A percentile compares a stretch with the other conserved stretches of the same genome.
Conservation (phyloP, 345 rosid genomes). For the Syzygium grande region DNA sequence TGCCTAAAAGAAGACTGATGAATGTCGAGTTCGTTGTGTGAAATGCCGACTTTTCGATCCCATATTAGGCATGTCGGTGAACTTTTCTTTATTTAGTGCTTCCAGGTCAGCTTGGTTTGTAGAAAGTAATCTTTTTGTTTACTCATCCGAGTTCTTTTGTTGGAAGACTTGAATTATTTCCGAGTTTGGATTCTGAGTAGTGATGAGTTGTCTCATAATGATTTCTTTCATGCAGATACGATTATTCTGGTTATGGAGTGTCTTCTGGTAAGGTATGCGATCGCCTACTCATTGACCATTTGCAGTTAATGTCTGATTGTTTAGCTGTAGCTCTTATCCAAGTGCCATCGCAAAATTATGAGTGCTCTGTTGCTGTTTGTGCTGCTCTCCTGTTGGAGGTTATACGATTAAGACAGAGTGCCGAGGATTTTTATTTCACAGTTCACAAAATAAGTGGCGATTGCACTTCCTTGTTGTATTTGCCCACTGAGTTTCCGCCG, state of each 20-base stretch:
- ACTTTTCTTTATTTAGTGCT: neutral
- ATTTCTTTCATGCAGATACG: slow-evolving; percentile 51
- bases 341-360: neutral
- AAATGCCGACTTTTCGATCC: neutral
- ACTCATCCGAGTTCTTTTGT: neutral
- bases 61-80: neutral
- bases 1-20: neutral
- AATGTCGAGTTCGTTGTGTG: neutral
- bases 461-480: neutral
- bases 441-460: neutral
- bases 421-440: neutral
- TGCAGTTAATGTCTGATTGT: neutral
- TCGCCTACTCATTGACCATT: neutral
- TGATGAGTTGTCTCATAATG: neutral
- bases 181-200: neutral
- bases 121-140: neutral
- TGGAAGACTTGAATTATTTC: neutral
- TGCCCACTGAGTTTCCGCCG: neutral
- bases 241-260: slow-evolving; percentile 98
- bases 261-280: slow-evolving; percentile 89
- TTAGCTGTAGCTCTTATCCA: neutral
- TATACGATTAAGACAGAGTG: neutral
- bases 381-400: neutral
- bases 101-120: neutral
- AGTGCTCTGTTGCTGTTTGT: neutral